Percentiles rank a stretch among this genome's conserved stretches.
Conservation (phyloP, 2,329 filamentous ascomycete genomes). For the Colletotrichum sp. region DNA sequence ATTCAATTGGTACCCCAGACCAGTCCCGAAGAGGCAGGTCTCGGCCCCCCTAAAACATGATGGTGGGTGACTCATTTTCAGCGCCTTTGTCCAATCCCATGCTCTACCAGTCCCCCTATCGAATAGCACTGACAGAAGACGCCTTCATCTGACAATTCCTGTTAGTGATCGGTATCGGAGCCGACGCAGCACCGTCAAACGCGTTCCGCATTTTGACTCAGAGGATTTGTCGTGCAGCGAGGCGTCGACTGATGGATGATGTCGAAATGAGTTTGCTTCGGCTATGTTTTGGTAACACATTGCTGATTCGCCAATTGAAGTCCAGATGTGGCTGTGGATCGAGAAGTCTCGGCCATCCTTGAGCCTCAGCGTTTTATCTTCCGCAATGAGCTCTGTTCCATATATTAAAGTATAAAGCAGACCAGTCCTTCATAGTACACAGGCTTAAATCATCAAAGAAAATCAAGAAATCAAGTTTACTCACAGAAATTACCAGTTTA, state of each 20-base stretch:
- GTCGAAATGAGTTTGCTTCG: background rate
- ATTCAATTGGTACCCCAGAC: conserved; percentile 4
- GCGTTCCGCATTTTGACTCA: background rate
- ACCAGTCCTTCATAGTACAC: background rate
- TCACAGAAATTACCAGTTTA: background rate
- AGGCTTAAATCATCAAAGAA: rapidly evolving
- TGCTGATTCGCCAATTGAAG: background rate
- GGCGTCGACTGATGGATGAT: background rate
- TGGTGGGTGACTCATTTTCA: conserved; percentile 2
- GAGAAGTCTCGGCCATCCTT: background rate
- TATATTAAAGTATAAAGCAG: background rate
- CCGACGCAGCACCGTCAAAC: background rate
- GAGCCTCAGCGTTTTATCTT: background rate
- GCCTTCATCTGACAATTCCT: background rate
- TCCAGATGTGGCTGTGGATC: background rate
- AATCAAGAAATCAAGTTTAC: background rate
- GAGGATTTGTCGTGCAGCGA: background rate
- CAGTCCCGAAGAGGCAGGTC: conserved; percentile 11
- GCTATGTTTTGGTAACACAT: background rate
- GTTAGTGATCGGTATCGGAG: background rate
- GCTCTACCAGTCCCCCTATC: background rate
- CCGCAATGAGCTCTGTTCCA: background rate
- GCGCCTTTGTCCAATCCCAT: background rate
- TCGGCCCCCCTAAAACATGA: background rate
- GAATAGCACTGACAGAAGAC: background rate